Conservation (phyloP, 192 early-diverging fungal species). For the Backusella parvicylindrica region DNA sequence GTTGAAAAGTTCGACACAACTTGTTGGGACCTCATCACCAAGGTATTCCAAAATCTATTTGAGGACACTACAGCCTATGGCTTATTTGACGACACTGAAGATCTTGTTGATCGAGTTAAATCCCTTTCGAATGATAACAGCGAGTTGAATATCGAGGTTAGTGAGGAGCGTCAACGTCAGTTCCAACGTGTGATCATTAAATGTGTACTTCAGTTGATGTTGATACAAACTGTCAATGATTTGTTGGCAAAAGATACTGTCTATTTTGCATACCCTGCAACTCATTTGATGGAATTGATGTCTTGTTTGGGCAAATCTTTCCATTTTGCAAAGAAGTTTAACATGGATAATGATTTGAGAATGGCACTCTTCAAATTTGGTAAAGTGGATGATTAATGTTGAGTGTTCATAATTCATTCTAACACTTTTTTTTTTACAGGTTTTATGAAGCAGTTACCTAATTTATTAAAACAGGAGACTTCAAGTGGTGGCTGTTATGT, state of each 20-base stretch:
- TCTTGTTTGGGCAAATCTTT: constrained; percentile 80
- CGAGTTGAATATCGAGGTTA: constrained; percentile 20
- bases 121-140: constrained; percentile 9
- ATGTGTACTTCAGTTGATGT: constrained; percentile 83
- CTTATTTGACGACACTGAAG: constrained; percentile 54
- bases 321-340: constrained; percentile 79
- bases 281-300: constrained; percentile 72
- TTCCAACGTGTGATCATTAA: constrained; percentile 87
- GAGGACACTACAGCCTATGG: constrained; percentile 75
- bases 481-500: constrained; percentile 63
- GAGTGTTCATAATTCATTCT: not conserved
- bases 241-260: constrained; percentile 56
- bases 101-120: constrained; percentile 29
- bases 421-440: constrained; percentile 38
- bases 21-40: constrained; percentile 72
- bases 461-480: constrained; percentile 90
- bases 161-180: constrained; percentile 58
- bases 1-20: constrained; percentile 63
- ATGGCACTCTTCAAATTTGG: constrained; percentile 71
- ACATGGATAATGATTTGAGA: constrained; percentile 71
- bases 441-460: constrained; percentile 87
- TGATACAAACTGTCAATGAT: constrained; percentile 89
- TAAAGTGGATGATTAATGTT: not conserved
- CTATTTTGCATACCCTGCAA: constrained; percentile 49
- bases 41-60: constrained; percentile 70